These are phyloP conservation scores for Solanum paucissectum DNA, from an alignment of 257 asterid species.

Conservation along the genomic window DNA sequence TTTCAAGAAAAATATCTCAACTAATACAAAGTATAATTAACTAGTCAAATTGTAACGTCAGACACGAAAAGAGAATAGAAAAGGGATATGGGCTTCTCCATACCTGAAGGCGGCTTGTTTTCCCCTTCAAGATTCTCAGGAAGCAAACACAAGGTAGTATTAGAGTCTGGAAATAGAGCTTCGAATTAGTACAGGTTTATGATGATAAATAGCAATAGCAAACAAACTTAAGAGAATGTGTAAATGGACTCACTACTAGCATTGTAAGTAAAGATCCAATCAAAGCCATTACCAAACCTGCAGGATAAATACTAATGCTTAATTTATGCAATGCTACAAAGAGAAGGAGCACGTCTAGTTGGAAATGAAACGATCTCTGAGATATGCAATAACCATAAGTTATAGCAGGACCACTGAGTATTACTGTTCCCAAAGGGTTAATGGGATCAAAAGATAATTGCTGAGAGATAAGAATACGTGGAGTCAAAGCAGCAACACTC, in stretches of 20 bases:
- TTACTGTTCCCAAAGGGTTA: background rate
- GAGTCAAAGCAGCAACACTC: background rate
- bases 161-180: slow-evolving; percentile 33
- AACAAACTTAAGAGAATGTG: background rate
- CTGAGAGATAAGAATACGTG: background rate
- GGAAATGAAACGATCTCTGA: background rate
- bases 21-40: background rate
- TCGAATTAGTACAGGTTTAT: background rate
- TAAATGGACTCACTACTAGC: slow-evolving; percentile 59
- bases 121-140: slow-evolving; percentile 58
- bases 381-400: background rate
- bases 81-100: background rate
- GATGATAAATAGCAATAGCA: background rate
- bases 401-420: background rate
- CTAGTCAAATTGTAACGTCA: background rate
- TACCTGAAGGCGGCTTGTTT: slow-evolving; percentile 44
- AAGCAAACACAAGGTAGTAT: slow-evolving; percentile 79
- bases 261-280: slow-evolving; percentile 71
- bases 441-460: background rate
- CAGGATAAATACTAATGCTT: background rate
- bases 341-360: background rate
- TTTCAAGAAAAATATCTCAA: background rate
- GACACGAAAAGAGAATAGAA: background rate
- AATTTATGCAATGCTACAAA: background rate
- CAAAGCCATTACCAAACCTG: slow-evolving; percentile 66